Conservation (phyloP, 768 basidiomycete species). For the Holtermanniella nyarrowii region DNA sequence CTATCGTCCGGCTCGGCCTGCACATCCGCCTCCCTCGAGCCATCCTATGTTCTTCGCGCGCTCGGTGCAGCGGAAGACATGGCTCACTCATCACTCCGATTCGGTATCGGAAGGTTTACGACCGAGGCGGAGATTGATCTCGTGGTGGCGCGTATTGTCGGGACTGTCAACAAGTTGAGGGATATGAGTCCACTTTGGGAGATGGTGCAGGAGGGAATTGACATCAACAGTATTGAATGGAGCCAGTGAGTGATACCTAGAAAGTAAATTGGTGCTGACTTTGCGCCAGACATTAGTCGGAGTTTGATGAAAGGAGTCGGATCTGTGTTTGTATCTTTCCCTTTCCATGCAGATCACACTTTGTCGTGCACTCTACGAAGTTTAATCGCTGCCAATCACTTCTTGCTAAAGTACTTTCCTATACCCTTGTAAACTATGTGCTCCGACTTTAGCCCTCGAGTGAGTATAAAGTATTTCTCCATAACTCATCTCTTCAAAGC, state of each 20-base stretch:
- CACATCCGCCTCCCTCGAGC: conserved; percentile 94
- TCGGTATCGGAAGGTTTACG: conserved; percentile 95
- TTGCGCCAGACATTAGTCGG: no score
- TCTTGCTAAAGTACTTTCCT: no score
- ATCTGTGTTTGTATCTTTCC: no score
- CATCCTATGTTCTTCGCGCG: conserved; percentile 93
- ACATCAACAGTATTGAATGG: conserved; percentile 91
- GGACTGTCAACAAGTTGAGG: conserved; percentile 73
- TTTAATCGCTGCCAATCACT: no score
- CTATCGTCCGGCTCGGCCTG: conserved; percentile 97
- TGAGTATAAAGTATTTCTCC: no score
- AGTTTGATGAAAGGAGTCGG: no score
- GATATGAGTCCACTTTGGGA: conserved; percentile 99
- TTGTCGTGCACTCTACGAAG: no score
- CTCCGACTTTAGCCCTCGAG: no score
- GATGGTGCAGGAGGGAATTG: conserved; percentile 99
- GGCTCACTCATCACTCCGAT: conserved; percentile 95
- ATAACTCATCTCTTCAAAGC: no score
- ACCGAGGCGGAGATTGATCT: conserved; percentile 95
- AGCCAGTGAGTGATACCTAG: conserved; percentile 38
- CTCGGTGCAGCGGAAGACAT: conserved; percentile 97
- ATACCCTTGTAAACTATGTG: no score
- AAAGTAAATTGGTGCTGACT: no score
- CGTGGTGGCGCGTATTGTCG: conserved; percentile 75
- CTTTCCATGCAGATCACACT: no score